These are phyloP conservation scores for Populus tremula DNA, from an alignment of 345 rosid genomes.

Conservation along the genomic window DNA sequence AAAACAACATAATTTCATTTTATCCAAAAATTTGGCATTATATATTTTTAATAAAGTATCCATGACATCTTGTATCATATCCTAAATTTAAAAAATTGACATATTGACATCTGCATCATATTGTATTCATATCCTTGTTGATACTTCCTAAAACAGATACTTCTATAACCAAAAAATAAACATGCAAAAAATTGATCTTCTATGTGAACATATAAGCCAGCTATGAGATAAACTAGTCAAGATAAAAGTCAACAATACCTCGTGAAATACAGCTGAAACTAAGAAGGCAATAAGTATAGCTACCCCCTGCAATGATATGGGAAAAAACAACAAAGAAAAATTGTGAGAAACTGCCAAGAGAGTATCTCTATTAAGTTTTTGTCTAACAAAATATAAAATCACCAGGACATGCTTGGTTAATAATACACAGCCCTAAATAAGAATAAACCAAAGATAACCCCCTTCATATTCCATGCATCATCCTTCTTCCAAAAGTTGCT, in stretches of 20 bases:
- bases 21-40: too few relatives aligned
- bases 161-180: not conserved
- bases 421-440: not conserved
- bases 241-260: conserved; percentile 43
- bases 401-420: not conserved
- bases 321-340: not conserved
- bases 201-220: too few relatives aligned
- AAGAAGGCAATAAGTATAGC: conserved; percentile 71
- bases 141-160: not conserved
- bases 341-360: not conserved
- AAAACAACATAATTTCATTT: too few relatives aligned
- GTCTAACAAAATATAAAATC: not conserved
- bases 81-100: not conserved
- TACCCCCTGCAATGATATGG: conserved; percentile 46
- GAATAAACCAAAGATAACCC: not conserved
- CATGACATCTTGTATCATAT: not conserved
- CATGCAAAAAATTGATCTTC: not conserved
- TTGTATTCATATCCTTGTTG: not conserved
- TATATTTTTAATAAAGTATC: not conserved
- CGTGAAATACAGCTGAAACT: conserved; percentile 92
- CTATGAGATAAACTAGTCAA: not conserved
- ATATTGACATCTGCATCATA: not conserved
- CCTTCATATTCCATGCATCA: not conserved
- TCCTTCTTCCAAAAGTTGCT: too few relatives aligned
- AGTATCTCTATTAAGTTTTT: not conserved